Evolutionary conservation across 208 protist species (phyloP), one percentile per base, ranked within the genome.

Genomic region (Wallacemonas sp.): DNA sequence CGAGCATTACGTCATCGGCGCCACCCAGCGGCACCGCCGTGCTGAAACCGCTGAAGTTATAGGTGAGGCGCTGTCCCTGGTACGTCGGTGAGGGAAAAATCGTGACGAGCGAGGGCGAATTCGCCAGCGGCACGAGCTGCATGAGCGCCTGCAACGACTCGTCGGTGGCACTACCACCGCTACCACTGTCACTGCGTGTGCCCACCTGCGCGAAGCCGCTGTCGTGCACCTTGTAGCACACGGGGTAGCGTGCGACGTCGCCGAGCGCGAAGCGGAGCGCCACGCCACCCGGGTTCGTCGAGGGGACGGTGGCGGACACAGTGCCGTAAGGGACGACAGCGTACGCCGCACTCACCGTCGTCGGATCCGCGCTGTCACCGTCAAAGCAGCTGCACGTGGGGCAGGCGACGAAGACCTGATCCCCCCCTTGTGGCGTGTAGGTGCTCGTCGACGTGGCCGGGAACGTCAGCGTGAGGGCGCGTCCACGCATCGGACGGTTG

Each of bases 401-500:
- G 63, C 87, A 94, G 3, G 86, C 78, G 4, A 94, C 68, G 65
- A 80, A 89, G 52, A 76, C 75, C 12, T 65, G 64, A 58, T 94
- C 91, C 0, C 71, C 79, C 9, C 30, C 45, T 33, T 79, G 67
- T 19, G 63, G 44, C 17, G 22, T 34, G 68, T 81, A 88, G 24
- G 65, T 42, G 55, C 64, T 44, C 10, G 71, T 62, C 15, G 52
- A 50, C 1, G 38, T 42, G 30, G 60, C 38, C 12, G 69, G 45
- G 62, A 94, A 80, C 9, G 60, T 72, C 34, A 94, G 52, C 22
- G 76, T 74, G 19, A 82, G 91, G 8, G 91, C 79, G 30, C 91
- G 87, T 17, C 84, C 83, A 10, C 58, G 63, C 88, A 96, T 96
- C 27, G 86, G 86, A n/a, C 70, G 85, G 72, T 96, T 96, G 63